Conservation (phyloP, 2,329 filamentous ascomycete species). For the Fusarium sacchari region DNA sequence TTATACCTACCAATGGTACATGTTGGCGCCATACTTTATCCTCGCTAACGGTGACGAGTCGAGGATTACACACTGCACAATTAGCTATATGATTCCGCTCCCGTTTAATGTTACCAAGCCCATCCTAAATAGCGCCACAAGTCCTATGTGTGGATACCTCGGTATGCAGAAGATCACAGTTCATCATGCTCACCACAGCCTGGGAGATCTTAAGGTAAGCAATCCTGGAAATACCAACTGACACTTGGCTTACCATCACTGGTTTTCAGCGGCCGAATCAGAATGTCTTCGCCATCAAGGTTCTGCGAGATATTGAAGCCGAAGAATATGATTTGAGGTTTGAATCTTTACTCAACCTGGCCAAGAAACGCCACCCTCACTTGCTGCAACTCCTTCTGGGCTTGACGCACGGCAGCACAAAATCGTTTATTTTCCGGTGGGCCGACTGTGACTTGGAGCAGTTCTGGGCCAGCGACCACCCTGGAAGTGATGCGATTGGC, state of each 20-base stretch:
- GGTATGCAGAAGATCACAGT: neutral
- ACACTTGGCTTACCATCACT: neutral
- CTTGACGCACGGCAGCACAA: neutral
- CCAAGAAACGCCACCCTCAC: neutral
- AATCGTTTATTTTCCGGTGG: neutral
- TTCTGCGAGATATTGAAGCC: neutral
- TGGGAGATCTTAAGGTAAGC: neutral
- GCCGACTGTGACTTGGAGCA: neutral
- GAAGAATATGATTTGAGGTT: neutral
- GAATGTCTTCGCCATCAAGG: neutral
- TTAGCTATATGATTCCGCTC: neutral
- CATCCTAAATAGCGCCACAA: neutral
- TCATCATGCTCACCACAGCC: neutral
- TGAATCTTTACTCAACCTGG: rapidly evolving
- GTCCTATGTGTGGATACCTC: neutral
- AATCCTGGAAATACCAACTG: rapidly evolving
- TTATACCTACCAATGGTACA: neutral
- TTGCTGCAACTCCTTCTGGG: neutral
- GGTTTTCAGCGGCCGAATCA: neutral
- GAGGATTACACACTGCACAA: rapidly evolving
- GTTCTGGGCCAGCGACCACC: neutral
- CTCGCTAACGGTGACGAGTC: neutral
- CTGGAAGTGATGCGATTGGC: neutral
- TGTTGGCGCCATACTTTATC: neutral
- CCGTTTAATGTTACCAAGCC: neutral